Conservation (phyloP, 2,329 filamentous ascomycete species). For the Colletotrichum eremochloae region DNA sequence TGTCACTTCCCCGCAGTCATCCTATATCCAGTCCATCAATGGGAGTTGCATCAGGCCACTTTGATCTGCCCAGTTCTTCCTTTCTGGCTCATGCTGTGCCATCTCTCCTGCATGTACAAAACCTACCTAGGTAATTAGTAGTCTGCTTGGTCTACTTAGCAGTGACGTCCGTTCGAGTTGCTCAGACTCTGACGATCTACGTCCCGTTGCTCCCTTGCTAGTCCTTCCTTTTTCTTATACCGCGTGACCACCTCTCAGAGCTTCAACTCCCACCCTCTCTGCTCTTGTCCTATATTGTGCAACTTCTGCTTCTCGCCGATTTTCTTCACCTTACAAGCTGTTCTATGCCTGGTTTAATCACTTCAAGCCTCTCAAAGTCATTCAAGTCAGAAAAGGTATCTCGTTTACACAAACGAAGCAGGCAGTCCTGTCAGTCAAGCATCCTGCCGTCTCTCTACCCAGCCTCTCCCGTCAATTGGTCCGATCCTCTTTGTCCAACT, state of each 20-base stretch:
- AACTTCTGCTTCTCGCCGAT: background rate
- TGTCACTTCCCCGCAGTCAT: constrained; percentile 39
- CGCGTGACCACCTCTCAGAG: constrained; percentile 36
- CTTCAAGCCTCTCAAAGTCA: constrained; percentile 4
- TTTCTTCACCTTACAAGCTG: background rate
- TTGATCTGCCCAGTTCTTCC: constrained; percentile 27
- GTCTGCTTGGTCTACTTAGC: constrained; percentile 20
- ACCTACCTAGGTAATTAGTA: background rate
- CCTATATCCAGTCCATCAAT: constrained; percentile 36
- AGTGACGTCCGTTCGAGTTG: constrained; percentile 35
- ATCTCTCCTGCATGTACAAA: constrained; percentile 2
- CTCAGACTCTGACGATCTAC: constrained; percentile 36
- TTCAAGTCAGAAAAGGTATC: constrained; percentile 1
- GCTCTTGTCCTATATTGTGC: constrained; percentile 1
- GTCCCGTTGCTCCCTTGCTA: constrained; percentile 37
- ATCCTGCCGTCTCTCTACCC: background rate
- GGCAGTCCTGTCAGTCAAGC: constrained; percentile 11
- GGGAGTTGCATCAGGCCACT: constrained; percentile 41
- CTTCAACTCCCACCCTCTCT: constrained; percentile 23
- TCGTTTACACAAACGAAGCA: constrained; percentile 12
- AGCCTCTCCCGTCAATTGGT: constrained; percentile 26
- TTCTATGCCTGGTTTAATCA: background rate
- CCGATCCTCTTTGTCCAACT: constrained; percentile 31
- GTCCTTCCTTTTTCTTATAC: constrained; percentile 13
- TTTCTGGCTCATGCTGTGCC: constrained; percentile 22